Conservation (phyloP, 2,329 filamentous ascomycete genomes). For the Aspergillus vadensis region DNA sequence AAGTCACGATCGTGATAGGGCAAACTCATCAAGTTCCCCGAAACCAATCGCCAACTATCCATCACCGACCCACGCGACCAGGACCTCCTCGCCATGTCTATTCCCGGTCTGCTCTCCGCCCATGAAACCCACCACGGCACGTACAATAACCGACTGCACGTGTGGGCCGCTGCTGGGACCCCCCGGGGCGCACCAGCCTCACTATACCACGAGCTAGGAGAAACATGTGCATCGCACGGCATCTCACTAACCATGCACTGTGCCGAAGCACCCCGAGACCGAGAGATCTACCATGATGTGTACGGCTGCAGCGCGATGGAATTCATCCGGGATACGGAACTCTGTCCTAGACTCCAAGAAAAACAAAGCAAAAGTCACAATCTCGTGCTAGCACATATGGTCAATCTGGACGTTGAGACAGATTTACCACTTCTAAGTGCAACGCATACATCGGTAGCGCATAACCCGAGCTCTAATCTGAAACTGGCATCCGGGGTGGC, state of each 20-base stretch:
- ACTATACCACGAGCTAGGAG: conserved; percentile 1
- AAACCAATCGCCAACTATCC: conserved; percentile 29
- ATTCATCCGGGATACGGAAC: conserved; percentile 21
- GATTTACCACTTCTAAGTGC: conserved; percentile 32
- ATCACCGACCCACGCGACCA: conserved; percentile 32
- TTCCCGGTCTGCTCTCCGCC: conserved; percentile 24
- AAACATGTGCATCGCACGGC: background rate
- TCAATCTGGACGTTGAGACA: conserved; percentile 32
- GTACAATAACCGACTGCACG: conserved; percentile 4
- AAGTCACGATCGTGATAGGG: background rate
- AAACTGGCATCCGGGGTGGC: conserved; percentile 55
- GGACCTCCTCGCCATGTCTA: conserved; percentile 32
- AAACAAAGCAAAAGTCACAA: background rate
- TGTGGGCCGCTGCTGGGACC: conserved; percentile 11
- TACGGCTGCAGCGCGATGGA: conserved; percentile 12
- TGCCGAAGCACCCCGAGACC: conserved; percentile 8
- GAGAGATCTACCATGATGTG: conserved; percentile 8
- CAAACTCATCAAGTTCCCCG: conserved; percentile 27
- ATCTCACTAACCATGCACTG: conserved; percentile 14
- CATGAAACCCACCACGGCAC: conserved; percentile 23
- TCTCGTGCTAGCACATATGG: conserved; percentile 11
- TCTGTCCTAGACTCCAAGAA: conserved; percentile 22
- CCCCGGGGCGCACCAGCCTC: conserved; percentile 4
- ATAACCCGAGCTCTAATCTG: conserved; percentile 55
- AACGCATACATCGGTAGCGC: conserved; percentile 50